These are phyloP conservation scores for Rickenella mellea DNA, from an alignment of 768 basidiomycete genomes.

Conservation along the genomic window DNA sequence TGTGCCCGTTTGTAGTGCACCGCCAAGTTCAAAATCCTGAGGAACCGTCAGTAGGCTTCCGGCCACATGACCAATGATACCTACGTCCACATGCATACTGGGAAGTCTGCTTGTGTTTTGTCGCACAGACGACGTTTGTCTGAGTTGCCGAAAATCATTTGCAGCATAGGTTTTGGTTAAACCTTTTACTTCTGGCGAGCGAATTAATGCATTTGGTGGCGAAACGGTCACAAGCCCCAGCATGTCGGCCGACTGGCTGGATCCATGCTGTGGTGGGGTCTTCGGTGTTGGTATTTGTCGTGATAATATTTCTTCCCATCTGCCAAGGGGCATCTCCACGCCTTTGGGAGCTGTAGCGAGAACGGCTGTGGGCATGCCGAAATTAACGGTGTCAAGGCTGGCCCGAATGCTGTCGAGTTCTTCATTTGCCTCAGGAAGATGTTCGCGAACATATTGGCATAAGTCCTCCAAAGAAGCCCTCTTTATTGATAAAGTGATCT, in stretches of 20 bases:
- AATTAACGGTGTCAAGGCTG: too few species aligned
- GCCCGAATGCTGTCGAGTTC: too few species aligned
- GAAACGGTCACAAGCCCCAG: conserved; percentile 58
- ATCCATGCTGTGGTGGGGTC: conserved; percentile 42
- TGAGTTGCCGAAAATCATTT: conserved; percentile 74
- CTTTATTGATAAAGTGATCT: too few species aligned
- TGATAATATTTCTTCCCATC: conserved; percentile 39
- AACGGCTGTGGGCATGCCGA: conserved; percentile 9
- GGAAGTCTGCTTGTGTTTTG: conserved; percentile 82
- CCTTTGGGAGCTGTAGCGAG: neutral
- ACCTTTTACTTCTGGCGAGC: conserved; percentile 65
- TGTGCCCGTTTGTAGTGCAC: neutral
- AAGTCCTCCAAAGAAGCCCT: too few species aligned
- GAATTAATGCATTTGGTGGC: conserved; percentile 58
- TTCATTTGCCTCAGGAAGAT: too few species aligned
- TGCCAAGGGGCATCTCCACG: conserved; percentile 24
- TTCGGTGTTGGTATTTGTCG: conserved; percentile 30
- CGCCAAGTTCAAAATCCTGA: conserved; percentile 8
- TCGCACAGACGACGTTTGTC: conserved; percentile 57
- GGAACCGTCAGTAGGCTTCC: neutral
- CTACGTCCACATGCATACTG: conserved; percentile 73
- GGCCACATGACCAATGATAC: conserved; percentile 17
- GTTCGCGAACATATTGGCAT: too few species aligned
- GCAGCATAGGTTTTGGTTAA: conserved; percentile 74
- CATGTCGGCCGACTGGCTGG: conserved; percentile 37